These are phyloP conservation scores for Moesziomyces antarcticus DNA, from an alignment of 1,284 basidiomycete genomes.

Conservation along the genomic window DNA sequence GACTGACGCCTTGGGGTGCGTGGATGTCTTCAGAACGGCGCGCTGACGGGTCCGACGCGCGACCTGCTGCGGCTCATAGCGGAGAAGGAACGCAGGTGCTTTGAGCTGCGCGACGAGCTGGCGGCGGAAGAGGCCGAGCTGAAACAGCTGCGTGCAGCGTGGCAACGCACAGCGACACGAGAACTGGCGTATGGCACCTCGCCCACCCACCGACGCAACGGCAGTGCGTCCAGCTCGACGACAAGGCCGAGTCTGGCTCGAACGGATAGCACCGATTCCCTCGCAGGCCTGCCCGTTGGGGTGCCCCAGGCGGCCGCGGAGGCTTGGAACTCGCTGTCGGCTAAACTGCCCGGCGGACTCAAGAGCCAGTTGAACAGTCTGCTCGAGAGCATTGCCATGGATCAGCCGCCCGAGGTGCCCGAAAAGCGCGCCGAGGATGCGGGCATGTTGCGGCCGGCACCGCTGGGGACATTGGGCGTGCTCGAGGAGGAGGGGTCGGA, in stretches of 20 bases:
- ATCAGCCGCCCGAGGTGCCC: conserved; percentile 8
- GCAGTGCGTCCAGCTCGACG: conserved; percentile 7
- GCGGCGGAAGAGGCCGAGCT: conserved; percentile 17
- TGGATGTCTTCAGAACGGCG: conserved; percentile 1
- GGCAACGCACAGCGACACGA: conserved; percentile 27
- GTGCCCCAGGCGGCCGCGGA: conserved; percentile 22
- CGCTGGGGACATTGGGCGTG: conserved; percentile 12
- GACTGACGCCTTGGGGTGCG: conserved; percentile 2
- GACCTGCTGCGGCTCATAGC: conserved; percentile 66
- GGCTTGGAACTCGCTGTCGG: conserved; percentile 33
- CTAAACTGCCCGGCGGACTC: conserved; percentile 24
- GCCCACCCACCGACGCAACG: conserved; percentile 11
- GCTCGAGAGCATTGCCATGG: conserved; percentile 31
- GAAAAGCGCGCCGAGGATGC: conserved; percentile 4
- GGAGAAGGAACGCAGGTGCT: conserved; percentile 66
- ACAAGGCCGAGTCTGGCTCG: background rate
- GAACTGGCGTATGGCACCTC: conserved; percentile 21
- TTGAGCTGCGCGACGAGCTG: conserved; percentile 65
- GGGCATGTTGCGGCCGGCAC: background rate
- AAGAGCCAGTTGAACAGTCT: conserved; percentile 36
- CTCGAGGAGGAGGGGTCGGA: conserved; percentile 43
- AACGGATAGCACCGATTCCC: background rate
- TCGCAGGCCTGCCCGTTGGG: background rate
- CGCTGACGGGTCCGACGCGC: background rate
- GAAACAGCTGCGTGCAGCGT: conserved; percentile 18